These are phyloP conservation scores for Allodekkera sacchari DNA, from an alignment of 805 yeast genomes.

Conservation along the genomic window DNA sequence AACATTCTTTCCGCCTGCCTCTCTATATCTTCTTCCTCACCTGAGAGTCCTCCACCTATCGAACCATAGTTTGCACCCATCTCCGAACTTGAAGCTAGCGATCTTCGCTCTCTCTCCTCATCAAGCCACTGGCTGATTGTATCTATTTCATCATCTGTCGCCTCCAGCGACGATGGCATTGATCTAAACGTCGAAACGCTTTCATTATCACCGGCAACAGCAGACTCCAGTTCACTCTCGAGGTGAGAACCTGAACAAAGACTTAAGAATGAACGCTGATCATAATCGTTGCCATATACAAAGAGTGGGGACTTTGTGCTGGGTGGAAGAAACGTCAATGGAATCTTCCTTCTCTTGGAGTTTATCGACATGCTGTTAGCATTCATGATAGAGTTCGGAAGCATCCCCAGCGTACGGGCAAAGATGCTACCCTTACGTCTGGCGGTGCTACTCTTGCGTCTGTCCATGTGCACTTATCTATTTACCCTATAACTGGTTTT, in stretches of 20 bases:
- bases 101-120: constrained; percentile 28
- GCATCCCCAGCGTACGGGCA: constrained; percentile 4
- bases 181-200: constrained; percentile 27
- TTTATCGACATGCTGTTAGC: constrained; percentile 17
- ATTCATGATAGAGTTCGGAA: constrained; percentile 7
- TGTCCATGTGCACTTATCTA: too few species aligned
- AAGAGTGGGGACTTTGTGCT: constrained; percentile 29
- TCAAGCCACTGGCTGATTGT: constrained; percentile 27
- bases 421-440: constrained; percentile 3
- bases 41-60: too few species aligned
- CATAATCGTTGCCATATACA: constrained; percentile 24
- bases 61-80: too few species aligned
- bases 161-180: constrained; percentile 28
- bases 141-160: constrained; percentile 25
- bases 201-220: constrained; percentile 16
- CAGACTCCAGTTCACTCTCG: constrained; percentile 16
- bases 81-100: too few species aligned
- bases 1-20: constrained; percentile 19
- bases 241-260: constrained; percentile 24
- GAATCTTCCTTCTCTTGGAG: constrained; percentile 26
- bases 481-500: too few species aligned
- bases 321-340: constrained; percentile 29
- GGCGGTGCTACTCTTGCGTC: too few species aligned
- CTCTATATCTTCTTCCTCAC: constrained; percentile 13
- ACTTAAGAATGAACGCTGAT: constrained; percentile 28